Base-by-base conservation (phyloP, 495 filamentous ascomycete genomes). In the Patellaria atrata region DNA sequence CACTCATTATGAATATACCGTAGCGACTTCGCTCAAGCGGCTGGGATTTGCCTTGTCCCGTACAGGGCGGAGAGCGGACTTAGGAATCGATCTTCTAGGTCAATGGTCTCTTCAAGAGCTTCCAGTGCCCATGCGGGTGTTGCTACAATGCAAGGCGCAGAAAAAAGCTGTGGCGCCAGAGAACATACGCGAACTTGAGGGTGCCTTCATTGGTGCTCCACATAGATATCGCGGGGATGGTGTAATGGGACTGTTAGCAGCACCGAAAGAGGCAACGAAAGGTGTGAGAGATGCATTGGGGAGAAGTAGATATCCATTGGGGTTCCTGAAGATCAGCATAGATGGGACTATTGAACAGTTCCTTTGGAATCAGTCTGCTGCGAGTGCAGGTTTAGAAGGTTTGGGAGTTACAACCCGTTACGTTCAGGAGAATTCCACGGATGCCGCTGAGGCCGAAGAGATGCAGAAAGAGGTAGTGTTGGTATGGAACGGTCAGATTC, bases 11-110 rank as follows among this genome's bases (percentile, higher is more conserved):
- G 79, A 81, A 59, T 94, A 94, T 59, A 79, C 71, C 5, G 73
- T 78, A 6, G 67, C 70, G 24, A 39, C 51, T n/a, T 60, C 71
- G 11, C 73, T 94, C 0, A 51, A 63, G 6, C 55, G 52, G 5
- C 66, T 75, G 25, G 71, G 68, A 24, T 79, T 96, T 59, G 47
- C 51, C 19, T 68, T 94, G 3, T 60, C 63, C 28, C 77, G 82
- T 27, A 68, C 77, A 11, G 89, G 89, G 43, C 78, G 80, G 23
- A 62, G 60, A 18, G 70, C 69, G 11, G 86, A 96, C 57, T 62
- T 58, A 31, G 87, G 87, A 21, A 80, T 92, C 50, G 87, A 96
- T 53, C 68, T 94, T 0, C 58, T 83, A 2, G 86, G 85, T 15
- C 71, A 71, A 12, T 96, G 87, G 87, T 56, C 62, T 9, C 55